These are phyloP conservation scores for Colletotrichum sp. DNA, from an alignment of 2,329 filamentous ascomycete genomes.

Conservation along the genomic window DNA sequence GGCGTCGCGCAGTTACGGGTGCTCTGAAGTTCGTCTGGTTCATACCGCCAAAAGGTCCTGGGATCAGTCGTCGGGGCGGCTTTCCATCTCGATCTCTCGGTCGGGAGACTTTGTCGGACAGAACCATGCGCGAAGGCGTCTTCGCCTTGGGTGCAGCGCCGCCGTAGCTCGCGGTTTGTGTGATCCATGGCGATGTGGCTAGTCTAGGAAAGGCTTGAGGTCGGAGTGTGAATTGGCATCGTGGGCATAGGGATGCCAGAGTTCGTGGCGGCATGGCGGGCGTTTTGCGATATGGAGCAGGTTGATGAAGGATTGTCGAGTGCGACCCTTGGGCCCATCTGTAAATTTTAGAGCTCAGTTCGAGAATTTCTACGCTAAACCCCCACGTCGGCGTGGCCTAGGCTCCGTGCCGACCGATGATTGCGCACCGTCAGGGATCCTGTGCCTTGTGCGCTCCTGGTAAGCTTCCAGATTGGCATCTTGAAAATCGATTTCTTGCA, in stretches of 20 bases:
- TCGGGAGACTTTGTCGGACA: constrained; percentile 58
- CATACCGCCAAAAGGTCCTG: constrained; percentile 61
- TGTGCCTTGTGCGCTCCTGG: neutral
- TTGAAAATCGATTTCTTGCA: neutral
- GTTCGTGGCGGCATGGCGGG: constrained; percentile 20
- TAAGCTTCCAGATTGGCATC: neutral
- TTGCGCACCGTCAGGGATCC: neutral
- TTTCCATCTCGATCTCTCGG: constrained; percentile 37
- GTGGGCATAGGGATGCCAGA: constrained; percentile 18
- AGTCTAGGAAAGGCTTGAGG: constrained; percentile 4
- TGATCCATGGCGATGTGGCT: constrained; percentile 33
- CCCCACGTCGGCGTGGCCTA: constrained; percentile 19
- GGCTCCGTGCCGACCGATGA: constrained; percentile 16
- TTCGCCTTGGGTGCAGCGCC: constrained; percentile 34
- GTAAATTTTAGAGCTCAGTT: constrained; percentile 14
- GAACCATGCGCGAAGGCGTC: constrained; percentile 60
- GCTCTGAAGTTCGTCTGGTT: constrained; percentile 56
- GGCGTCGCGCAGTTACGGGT: constrained; percentile 9
- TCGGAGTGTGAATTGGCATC: constrained; percentile 14
- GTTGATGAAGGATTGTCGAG: neutral
- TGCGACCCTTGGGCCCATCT: neutral
- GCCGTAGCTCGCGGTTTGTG: constrained; percentile 40
- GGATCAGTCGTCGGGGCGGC: constrained; percentile 40
- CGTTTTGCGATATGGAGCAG: neutral
- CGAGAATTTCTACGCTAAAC: constrained; percentile 16